phyloP scores from a whole-genome alignment of 257 asterid genomes.

The Ehretia macrophylla region DNA sequence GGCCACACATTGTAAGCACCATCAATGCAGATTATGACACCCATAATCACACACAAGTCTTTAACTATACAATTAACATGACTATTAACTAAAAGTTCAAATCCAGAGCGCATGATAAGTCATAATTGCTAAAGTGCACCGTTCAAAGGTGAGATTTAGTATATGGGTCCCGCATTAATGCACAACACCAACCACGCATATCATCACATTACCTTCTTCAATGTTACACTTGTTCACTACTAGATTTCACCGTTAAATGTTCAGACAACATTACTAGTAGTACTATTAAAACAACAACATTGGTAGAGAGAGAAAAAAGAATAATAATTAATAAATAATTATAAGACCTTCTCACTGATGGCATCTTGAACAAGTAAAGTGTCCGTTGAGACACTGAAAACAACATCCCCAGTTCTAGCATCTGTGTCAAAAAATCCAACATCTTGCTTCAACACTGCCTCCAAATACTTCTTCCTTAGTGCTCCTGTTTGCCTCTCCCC shows the following conservation, averaged over 20 bases:
- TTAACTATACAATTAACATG: too few relatives aligned
- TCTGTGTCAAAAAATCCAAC: slow-evolving; percentile 99
- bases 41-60: too few relatives aligned
- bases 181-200: not conserved
- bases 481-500: slow-evolving; percentile 96
- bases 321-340: not conserved
- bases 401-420: slow-evolving; percentile 97
- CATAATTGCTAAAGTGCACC: not conserved
- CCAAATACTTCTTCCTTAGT: slow-evolving; percentile 84
- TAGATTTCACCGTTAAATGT: slow-evolving; percentile 36
- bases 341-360: slow-evolving; percentile 87
- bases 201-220: not conserved
- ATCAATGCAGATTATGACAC: too few relatives aligned
- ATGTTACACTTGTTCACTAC: slow-evolving; percentile 3
- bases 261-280: slow-evolving; percentile 3
- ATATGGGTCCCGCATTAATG: not conserved
- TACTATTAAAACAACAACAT: not conserved
- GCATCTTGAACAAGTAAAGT: slow-evolving; percentile 99
- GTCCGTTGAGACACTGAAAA: slow-evolving; percentile 93
- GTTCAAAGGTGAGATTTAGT: not conserved
- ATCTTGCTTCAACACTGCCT: slow-evolving; percentile 91
- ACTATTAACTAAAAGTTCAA: too few relatives aligned
- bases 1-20: too few relatives aligned
- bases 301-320: not conserved
- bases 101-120: not conserved